phyloP scores from a whole-genome alignment of 2,329 filamentous ascomycete genomes.

The Trichoderma sp. region DNA sequence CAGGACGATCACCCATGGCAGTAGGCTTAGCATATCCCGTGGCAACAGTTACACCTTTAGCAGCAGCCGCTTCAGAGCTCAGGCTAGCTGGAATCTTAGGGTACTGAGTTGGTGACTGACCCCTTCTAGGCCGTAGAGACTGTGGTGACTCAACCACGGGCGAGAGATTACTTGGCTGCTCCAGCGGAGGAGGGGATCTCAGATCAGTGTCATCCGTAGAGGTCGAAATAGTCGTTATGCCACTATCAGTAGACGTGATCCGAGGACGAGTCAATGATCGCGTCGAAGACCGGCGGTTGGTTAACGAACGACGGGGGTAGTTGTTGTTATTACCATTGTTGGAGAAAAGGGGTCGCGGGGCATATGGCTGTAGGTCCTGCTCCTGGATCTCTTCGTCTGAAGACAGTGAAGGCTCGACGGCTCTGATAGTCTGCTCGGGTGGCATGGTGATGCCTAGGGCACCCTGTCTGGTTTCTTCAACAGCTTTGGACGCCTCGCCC shows the following conservation, averaged over 20 bases:
- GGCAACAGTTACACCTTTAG: background rate
- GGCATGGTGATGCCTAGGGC: background rate
- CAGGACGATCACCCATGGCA: background rate
- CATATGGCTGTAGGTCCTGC: slow-evolving; percentile 9
- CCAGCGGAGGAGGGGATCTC: slow-evolving; percentile 22
- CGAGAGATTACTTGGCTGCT: slow-evolving; percentile 41
- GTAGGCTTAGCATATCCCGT: background rate
- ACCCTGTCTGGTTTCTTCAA: background rate
- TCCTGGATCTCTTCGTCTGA: slow-evolving; percentile 17
- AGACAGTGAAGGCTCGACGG: slow-evolving; percentile 17
- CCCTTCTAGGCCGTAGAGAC: slow-evolving; percentile 38
- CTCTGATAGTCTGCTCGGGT: slow-evolving; percentile 15
- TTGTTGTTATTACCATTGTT: slow-evolving; percentile 10
- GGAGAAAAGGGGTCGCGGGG: background rate
- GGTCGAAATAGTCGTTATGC: slow-evolving; percentile 36
- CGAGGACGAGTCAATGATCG: slow-evolving; percentile 30
- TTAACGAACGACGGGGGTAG: slow-evolving; percentile 12
- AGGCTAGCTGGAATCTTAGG: slow-evolving; percentile 33
- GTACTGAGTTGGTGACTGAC: slow-evolving; percentile 37
- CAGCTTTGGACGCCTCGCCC: background rate
- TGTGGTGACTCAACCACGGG: slow-evolving; percentile 52
- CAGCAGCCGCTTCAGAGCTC: background rate
- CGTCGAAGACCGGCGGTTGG: slow-evolving; percentile 21
- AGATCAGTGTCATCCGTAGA: slow-evolving; percentile 31
- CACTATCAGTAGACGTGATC: slow-evolving; percentile 35